Evolutionary conservation across 257 asterid species (phyloP), one percentile per base, ranked within the genome.

Genomic region (Nemophila menziesii): DNA sequence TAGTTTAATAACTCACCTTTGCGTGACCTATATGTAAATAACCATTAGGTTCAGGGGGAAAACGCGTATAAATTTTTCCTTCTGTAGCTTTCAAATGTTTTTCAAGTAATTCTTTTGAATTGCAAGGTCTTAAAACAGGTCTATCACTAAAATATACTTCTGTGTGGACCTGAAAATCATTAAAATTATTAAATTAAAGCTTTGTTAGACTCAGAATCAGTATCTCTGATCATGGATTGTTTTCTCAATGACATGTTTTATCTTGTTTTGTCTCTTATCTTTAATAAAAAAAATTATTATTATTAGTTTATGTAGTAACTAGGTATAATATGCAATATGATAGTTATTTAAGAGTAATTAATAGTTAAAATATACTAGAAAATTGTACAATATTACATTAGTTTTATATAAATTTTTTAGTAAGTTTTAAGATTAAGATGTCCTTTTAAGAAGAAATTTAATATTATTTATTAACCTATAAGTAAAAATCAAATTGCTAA

Each of bases 21-120:
- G 98, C 94, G 46, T 89, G 98, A 46, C 98, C 98, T 34, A 89
- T 89, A 63, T 89, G 98, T 39, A 90, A 68, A 71, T 72, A 85
- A 46, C 98, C 98, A 67, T 90, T 90, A 27, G 98, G 98, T 69
- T 90, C 98, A 26, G 98, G 98, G 22, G 98, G 98, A 60, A 90
- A 90, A 15, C 98, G 94, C 8, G 98, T 90, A 61, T 29, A 59
- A 54, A 90, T 75, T 64, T 74, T 90, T 51, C 94, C 79, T 39
- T 80, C 79, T 11, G 96, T 85, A 43, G 59, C 52, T 66, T 71
- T 73, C 73, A 90, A 62, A 74, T 90, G 98, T 40, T 64, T 79
- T 21, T 85, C 89, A 46, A 85, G 93, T 49, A 77, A 51, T 55
- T 69, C 90, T 67, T 74, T 90, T 15, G 93, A 62, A 64, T 90